Conservation (phyloP, 1,139 yeast species). For the Sporopachydermia cereana region DNA sequence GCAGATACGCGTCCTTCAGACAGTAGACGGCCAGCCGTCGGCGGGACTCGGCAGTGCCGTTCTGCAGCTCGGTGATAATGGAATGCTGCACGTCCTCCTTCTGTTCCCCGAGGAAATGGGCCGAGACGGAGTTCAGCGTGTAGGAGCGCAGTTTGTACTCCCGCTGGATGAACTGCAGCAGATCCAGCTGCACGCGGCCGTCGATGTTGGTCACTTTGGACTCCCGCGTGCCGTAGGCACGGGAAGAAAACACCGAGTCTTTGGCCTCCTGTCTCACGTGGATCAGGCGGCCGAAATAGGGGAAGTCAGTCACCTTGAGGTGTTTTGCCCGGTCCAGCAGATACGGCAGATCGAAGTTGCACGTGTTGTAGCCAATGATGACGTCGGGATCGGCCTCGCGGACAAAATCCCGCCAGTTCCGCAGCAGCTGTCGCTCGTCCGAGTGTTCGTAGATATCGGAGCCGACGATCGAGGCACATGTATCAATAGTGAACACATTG, state of each 20-base stretch:
- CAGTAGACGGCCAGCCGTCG: slow-evolving; percentile 94
- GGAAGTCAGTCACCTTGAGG: slow-evolving; percentile 54
- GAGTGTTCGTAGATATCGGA: slow-evolving; percentile 73
- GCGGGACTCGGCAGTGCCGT: slow-evolving; percentile 86
- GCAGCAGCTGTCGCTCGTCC: slow-evolving; percentile 71
- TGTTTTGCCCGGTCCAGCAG: slow-evolving; percentile 78
- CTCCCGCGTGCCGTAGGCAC: slow-evolving; percentile 94
- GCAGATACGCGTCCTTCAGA: slow-evolving; percentile 90
- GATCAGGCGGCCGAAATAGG: slow-evolving; percentile 73
- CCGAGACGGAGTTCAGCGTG: slow-evolving; percentile 90
- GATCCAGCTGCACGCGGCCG: slow-evolving; percentile 91
- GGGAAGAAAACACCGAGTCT: slow-evolving; percentile 79
- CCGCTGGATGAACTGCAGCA: slow-evolving; percentile 85
- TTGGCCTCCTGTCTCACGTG: slow-evolving; percentile 63
- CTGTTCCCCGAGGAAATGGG: slow-evolving; percentile 88
- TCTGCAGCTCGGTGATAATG: slow-evolving; percentile 86
- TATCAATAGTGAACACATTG: slow-evolving; percentile 85
- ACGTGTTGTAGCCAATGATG: slow-evolving; percentile 88
- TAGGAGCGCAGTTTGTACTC: slow-evolving; percentile 92
- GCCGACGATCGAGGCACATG: slow-evolving; percentile 90
- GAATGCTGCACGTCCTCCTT: slow-evolving; percentile 98
- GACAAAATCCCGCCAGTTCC: slow-evolving; percentile 78
- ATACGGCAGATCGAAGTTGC: slow-evolving; percentile 93
- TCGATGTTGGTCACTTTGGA: slow-evolving; percentile 86
- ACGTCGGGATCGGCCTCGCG: slow-evolving; percentile 88